Evolutionary conservation across 1,284 basidiomycete species (phyloP).

Genomic region (Ceratobasidium sp.): DNA sequence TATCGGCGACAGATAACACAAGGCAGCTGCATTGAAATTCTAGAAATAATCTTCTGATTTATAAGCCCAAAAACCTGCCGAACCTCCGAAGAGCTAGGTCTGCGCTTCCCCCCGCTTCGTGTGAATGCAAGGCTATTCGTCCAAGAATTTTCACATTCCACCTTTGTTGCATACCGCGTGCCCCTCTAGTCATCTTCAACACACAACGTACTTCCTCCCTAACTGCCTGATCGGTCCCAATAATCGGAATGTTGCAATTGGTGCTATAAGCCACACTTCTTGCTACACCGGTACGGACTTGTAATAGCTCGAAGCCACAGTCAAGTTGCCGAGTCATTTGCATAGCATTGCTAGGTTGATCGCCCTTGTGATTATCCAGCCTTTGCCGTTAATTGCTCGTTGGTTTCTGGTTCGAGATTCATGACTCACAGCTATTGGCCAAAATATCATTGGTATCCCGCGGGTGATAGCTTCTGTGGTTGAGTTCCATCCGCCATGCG

Average conservation of each 20-base stretch:
- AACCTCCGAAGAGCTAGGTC: not conserved
- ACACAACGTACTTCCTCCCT: not conserved
- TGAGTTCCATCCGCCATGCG: constrained; percentile 33
- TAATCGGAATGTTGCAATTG: not conserved
- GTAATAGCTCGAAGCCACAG: too few species aligned
- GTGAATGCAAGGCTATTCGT: not conserved
- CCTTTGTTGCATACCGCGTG: not conserved
- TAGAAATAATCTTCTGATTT: too few species aligned
- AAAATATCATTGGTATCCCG: constrained; percentile 30
- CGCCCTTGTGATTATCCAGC: not conserved
- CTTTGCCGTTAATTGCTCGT: too few species aligned
- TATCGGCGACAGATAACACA: too few species aligned
- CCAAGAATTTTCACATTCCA: not conserved
- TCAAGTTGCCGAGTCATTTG: not conserved
- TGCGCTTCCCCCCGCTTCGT: not conserved
- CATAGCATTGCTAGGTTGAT: constrained; percentile 23
- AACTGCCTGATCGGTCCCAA: constrained; percentile 12
- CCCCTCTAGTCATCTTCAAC: not conserved
- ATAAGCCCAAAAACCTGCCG: too few species aligned
- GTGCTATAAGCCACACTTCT: not conserved
- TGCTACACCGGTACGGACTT: constrained; percentile 17
- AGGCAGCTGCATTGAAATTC: too few species aligned
- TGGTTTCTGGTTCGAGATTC: too few species aligned
- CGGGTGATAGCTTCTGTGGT: constrained; percentile 13
- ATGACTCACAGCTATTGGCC: constrained; percentile 31